phyloP scores from a whole-genome alignment of 768 basidiomycete species.

The Ramaria rubella region DNA sequence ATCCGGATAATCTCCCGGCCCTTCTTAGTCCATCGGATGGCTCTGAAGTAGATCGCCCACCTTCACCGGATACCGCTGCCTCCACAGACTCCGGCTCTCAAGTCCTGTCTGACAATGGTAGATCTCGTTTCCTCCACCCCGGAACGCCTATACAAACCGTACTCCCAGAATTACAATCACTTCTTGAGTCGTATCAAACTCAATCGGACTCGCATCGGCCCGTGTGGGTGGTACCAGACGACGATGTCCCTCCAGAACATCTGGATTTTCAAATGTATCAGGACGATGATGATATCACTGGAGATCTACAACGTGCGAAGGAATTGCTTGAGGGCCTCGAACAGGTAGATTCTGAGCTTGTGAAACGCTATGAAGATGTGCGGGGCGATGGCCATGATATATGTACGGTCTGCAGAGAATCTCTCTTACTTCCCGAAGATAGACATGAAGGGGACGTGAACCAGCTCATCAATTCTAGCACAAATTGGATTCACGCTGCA shows the following conservation, averaged over 20 bases:
- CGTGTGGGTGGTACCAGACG: neutral
- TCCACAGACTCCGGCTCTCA: constrained; percentile 1
- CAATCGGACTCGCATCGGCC: neutral
- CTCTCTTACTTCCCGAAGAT: constrained; percentile 3
- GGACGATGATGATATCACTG: constrained; percentile 6
- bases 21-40: constrained; percentile 6
- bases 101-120: neutral
- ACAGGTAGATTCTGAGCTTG: neutral
- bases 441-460: neutral
- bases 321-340: constrained; percentile 11
- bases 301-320: constrained; percentile 5
- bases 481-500: neutral
- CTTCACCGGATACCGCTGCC: neutral
- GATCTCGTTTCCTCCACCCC: constrained; percentile 8
- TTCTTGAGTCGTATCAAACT: neutral
- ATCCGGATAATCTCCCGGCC: constrained; percentile 5
- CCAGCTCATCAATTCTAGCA: neutral
- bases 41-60: constrained; percentile 1
- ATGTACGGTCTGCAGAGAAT: constrained; percentile 9
- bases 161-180: constrained; percentile 1
- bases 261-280: neutral
- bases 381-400: constrained; percentile 6
- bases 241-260: neutral
- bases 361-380: constrained; percentile 6
- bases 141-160: constrained; percentile 10